Base-by-base conservation (phyloP, 352 stramenopile genomes). In the Phytophthora megakarya region DNA sequence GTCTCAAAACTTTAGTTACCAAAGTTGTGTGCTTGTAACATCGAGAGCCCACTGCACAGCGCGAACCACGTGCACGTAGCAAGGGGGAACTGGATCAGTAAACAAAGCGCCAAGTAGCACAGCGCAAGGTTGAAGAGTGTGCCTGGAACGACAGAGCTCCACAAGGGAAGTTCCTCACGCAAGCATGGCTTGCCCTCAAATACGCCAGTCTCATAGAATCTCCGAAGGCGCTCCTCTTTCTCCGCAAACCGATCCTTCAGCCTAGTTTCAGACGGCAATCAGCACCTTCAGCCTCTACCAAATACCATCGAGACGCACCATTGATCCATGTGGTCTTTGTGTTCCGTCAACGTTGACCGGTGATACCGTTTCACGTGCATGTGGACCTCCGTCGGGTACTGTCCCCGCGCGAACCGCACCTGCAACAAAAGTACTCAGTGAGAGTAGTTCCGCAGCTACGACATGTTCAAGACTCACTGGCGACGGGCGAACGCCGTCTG, bases 351-450 rank as follows among this genome's bases (percentile, higher is more conserved):
- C 25, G 75, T 74, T 18, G 53, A 67, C 26, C 73, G 79, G 25
- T 72, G 68, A 61, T 90, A 87, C 25, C 80, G 71, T 48, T 73
- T 80, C 50, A 91, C 61, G 64, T 93, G 82, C 44, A 95, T 81
- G 60, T 93, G 81, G 23, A 95, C 86, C 33, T 86, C 78, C 9
- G 54, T 78, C 8, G 86, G 86, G 53, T 81, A 90, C 43, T 91
- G 86, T 6, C 86, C 86, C 40, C 72, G 52, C 0, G 80, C 56
- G 11, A 92, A 86, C 30, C 84, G 81, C 13, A 91, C 51, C 78
- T 87, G 42, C 15, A 40, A 49, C 7, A 45, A 7, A 28, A 13
- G 22, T 12, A 40, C 1, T 18, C 47, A 68, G 39, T 35, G 19
- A 35, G 49, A 26, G 6, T 39, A 15, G 26, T 9, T 10, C 9